A percentile compares a stretch with the other conserved stretches of the same genome.
phyloP scores from a whole-genome alignment of 2,329 filamentous ascomycete genomes.

The Verticillium longisporum region DNA sequence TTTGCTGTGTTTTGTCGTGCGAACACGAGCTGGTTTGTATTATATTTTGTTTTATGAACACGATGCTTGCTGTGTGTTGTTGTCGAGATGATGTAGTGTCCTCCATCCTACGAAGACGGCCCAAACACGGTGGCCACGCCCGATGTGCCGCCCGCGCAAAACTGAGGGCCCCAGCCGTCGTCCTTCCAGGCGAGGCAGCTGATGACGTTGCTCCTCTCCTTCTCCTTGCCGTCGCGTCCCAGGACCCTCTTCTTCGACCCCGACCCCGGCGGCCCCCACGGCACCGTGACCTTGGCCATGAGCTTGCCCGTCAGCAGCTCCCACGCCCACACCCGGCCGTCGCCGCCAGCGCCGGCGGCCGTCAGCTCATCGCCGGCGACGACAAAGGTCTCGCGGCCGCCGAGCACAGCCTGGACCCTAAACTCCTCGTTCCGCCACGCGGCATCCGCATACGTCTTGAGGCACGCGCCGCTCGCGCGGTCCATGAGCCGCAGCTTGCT shows the following conservation, averaged over 20 bases:
- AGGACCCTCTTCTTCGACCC: conserved; percentile 44
- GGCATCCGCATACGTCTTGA: conserved; percentile 62
- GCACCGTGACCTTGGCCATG: conserved; percentile 52
- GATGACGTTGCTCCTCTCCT: conserved; percentile 51
- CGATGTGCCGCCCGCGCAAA: conserved; percentile 58
- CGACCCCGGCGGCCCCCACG: conserved; percentile 46
- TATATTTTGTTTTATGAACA: too few species aligned
- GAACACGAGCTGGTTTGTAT: too few species aligned
- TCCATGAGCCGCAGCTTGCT: conserved; percentile 76
- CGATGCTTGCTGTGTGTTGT: too few species aligned
- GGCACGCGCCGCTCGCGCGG: conserved; percentile 61
- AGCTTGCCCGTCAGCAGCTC: conserved; percentile 71
- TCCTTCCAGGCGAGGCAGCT: conserved; percentile 59
- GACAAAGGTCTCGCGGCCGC: conserved; percentile 69
- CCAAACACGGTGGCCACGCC: conserved; percentile 60
- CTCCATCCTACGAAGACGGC: conserved; percentile 21
- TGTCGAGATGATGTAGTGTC: too few species aligned
- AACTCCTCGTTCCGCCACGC: conserved; percentile 59
- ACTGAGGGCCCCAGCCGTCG: conserved; percentile 55
- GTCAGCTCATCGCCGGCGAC: conserved; percentile 71
- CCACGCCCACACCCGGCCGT: conserved; percentile 72
- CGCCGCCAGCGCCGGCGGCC: conserved; percentile 22
- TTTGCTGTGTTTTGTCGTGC: background rate
- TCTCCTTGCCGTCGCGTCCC: conserved; percentile 54
- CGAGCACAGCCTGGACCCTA: conserved; percentile 69